Evolutionary conservation across 2,329 filamentous ascomycete species (phyloP), one percentile per base, ranked within the genome.

Genomic region (Fusarium fracticaudum): DNA sequence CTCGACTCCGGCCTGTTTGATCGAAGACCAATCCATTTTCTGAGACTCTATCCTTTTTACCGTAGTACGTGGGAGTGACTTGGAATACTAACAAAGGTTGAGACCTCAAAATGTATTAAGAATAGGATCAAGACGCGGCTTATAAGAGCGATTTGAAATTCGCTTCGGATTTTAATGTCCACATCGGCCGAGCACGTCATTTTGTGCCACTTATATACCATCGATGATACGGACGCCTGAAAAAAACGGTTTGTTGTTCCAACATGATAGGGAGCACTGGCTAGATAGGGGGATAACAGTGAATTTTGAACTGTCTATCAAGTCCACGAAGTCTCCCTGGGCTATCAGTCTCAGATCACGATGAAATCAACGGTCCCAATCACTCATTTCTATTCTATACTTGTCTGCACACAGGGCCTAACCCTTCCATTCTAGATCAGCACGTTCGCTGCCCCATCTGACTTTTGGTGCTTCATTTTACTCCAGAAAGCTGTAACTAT

Each of bases 331-430:
- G 8, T 20, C 24, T 5, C 10, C 18, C 12, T 14, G 43, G 12
- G 31, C 31, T 13, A 0, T 0, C 5, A 18, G 7, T 18, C n/a
- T 22, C 5, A 4, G 5, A 26, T 15, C 6, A 11, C 9, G 3
- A 6, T 26, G 5, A 20, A 15, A 26, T 8, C 15, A 7, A 15
- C 5, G 11, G 9, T 14, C 8, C 9, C 6, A 7, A 15, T 26
- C 11, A 18, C 15, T 53, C 0, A 9, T 29, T 38, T 5, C 8
- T 26, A n/a, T 14, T 8, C n/a, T 12, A 4, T 18, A 11, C 33
- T 7, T 24, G 3, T 15, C 50, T 53, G 29, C 33, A 38, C 37
- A 18, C 7, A 53, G 17, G 24, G 33, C 2, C 33, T 6, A 33
- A 33, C 0, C 13, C 33, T 33, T 33, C 33, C 33, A 14, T 33